Evolutionary conservation across 179 eudicot species (phyloP).

Genomic region (Nepenthes alata): DNA sequence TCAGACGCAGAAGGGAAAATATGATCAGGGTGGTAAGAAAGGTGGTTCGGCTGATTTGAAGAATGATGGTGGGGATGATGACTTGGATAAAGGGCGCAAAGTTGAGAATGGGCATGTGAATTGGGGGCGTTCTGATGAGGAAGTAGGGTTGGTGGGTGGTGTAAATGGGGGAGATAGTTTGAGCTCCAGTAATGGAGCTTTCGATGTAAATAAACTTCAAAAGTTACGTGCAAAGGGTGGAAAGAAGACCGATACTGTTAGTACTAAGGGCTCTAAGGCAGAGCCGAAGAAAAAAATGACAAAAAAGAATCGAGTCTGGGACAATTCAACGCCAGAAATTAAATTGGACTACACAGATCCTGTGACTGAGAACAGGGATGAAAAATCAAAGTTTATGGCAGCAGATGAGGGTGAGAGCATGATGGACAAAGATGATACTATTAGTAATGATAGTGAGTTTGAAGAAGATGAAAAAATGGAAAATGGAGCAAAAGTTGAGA

Average conservation of each 20-base stretch:
- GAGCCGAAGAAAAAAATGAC: slow-evolving; percentile 61
- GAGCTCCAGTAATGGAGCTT: slow-evolving; percentile 53
- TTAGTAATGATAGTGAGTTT: slow-evolving; percentile 72
- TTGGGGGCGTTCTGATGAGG: slow-evolving; percentile 23
- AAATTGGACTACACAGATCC: slow-evolving; percentile 90
- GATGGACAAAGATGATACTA: slow-evolving; percentile 91
- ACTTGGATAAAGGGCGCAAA: slow-evolving; percentile 22
- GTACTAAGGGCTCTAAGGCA: slow-evolving; percentile 46
- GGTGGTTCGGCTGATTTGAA: slow-evolving; percentile 30
- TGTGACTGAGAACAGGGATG: slow-evolving; percentile 49
- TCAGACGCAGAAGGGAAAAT: slow-evolving; percentile 34
- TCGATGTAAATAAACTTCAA: slow-evolving; percentile 83
- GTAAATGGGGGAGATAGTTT: slow-evolving; percentile 56
- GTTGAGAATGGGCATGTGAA: slow-evolving; percentile 46
- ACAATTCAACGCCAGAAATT: slow-evolving; percentile 48
- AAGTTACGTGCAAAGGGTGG: slow-evolving; percentile 60
- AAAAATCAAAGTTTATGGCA: slow-evolving; percentile 34
- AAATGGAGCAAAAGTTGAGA: slow-evolving; percentile 30
- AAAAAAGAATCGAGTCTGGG: slow-evolving; percentile 91
- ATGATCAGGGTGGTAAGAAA: slow-evolving; percentile 55
- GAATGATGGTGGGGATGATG: slow-evolving; percentile 48
- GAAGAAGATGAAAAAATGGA: slow-evolving; percentile 45
- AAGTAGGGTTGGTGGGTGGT: slow-evolving; percentile 12
- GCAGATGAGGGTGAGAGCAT: slow-evolving; percentile 70
- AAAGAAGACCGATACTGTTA: slow-evolving; percentile 56